These are phyloP conservation scores for Pseudocercospora cruenta DNA, from an alignment of 2,329 filamentous ascomycete species.

Conservation along the genomic window DNA sequence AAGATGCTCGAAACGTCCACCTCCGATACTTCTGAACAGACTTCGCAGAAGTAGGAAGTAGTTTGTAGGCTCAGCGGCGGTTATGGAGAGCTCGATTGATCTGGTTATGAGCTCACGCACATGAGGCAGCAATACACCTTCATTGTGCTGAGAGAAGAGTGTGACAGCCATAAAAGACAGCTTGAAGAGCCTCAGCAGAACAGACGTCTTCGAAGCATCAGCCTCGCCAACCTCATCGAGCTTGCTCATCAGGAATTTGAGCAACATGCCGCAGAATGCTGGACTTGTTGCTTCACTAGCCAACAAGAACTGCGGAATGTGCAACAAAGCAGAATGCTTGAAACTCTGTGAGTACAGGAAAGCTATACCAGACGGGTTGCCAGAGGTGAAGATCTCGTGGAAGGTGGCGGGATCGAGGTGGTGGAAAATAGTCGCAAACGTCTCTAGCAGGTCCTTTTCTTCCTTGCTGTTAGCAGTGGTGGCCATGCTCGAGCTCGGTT, in stretches of 20 bases:
- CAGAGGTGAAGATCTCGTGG: slow-evolving; percentile 79
- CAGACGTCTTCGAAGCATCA: slow-evolving; percentile 89
- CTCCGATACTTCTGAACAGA: slow-evolving; percentile 93
- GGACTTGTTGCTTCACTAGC: slow-evolving; percentile 98
- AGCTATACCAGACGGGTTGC: slow-evolving; percentile 71
- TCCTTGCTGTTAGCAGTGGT: slow-evolving; percentile 74
- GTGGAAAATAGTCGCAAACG: slow-evolving; percentile 97
- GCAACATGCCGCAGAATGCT: slow-evolving; percentile 95
- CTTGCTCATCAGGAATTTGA: slow-evolving; percentile 95
- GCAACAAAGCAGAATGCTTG: slow-evolving; percentile 88
- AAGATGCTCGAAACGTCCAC: slow-evolving; percentile 93
- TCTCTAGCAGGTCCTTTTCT: slow-evolving; percentile 95
- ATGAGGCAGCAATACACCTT: slow-evolving; percentile 91
- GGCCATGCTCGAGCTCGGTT: slow-evolving; percentile 77
- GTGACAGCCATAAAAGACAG: slow-evolving; percentile 99
- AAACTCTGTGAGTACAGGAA: slow-evolving; percentile 98
- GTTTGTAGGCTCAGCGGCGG: slow-evolving; percentile 96
- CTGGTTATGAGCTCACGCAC: slow-evolving; percentile 97
- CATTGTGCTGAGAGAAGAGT: slow-evolving; percentile 90
- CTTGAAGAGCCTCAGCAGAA: slow-evolving; percentile 92
- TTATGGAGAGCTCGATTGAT: slow-evolving; percentile 93
- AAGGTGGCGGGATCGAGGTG: slow-evolving; percentile 98
- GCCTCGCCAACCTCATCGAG: slow-evolving; percentile 93
- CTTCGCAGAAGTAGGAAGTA: slow-evolving; percentile 94
- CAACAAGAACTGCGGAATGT: slow-evolving; percentile 96